Percentiles rank a stretch among this genome's conserved stretches.
Evolutionary conservation across 2,329 filamentous ascomycete species (phyloP).

Genomic region (Penicillium sclerotiorum): DNA sequence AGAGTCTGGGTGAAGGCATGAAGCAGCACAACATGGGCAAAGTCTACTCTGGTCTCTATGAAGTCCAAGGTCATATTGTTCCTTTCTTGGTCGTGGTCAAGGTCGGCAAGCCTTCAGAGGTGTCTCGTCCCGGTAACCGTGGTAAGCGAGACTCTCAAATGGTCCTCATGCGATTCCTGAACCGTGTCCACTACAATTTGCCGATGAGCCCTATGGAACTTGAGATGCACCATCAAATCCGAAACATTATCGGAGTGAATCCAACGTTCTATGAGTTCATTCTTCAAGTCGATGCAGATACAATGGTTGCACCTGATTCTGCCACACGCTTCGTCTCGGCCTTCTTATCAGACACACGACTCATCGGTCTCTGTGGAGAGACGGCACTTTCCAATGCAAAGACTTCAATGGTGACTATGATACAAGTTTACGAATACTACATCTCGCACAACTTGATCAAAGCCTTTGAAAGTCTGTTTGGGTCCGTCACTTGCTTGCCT

Average conservation of each 20-base stretch:
- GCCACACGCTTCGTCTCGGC: conserved; percentile 88
- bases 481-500: conserved; percentile 93
- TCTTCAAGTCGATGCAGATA: conserved; percentile 96
- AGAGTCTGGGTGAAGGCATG: conserved; percentile 90
- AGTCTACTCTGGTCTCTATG: conserved; percentile 95
- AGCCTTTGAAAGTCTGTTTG: conserved; percentile 96
- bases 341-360: conserved; percentile 85
- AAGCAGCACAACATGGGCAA: conserved; percentile 99
- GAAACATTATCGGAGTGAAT: conserved; percentile 98
- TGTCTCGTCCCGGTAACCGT: conserved; percentile 81
- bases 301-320: conserved; percentile 85
- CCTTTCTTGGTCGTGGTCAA: conserved; percentile 97
- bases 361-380: conserved; percentile 95
- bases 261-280: conserved; percentile 98
- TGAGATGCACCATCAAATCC: conserved; percentile 98
- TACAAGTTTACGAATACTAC: conserved; percentile 99
- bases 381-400: conserved; percentile 92
- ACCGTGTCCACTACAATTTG: conserved; percentile 96
- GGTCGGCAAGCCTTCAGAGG: conserved; percentile 82
- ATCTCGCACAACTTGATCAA: conserved; percentile 97
- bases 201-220: conserved; percentile 95
- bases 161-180: conserved; percentile 97
- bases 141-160: conserved; percentile 99
- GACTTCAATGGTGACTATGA: conserved; percentile 94
- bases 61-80: conserved; percentile 96